Percentiles rank a stretch among this genome's conserved stretches.
Evolutionary conservation across 1,284 basidiomycete species (phyloP).

Genomic region (Tilletia indica): DNA sequence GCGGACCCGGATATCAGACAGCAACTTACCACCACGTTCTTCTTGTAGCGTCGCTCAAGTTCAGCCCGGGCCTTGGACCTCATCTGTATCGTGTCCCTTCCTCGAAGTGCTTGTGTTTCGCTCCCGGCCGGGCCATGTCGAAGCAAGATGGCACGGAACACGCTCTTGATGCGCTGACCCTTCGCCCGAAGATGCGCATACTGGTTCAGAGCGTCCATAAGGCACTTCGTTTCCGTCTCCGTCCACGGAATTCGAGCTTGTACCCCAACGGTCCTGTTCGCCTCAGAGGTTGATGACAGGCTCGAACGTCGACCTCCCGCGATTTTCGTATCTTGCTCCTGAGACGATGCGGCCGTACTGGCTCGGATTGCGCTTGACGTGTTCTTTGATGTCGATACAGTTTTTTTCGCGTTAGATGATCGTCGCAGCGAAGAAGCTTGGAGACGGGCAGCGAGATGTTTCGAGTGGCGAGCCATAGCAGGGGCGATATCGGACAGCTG

Average conservation of each 20-base stretch:
- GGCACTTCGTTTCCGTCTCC: neutral
- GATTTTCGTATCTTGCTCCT: too few relatives aligned
- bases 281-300: too few relatives aligned
- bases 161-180: constrained; percentile 22
- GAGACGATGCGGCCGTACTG: too few relatives aligned
- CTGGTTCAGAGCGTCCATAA: neutral
- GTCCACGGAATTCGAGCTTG: neutral
- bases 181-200: constrained; percentile 7
- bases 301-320: too few relatives aligned
- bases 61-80: constrained; percentile 44
- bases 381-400: too few relatives aligned
- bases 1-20: neutral
- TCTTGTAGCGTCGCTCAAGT: constrained; percentile 29
- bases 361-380: too few relatives aligned
- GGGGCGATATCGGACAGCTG: too few relatives aligned
- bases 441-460: too few relatives aligned
- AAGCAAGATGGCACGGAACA: constrained; percentile 32
- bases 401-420: too few relatives aligned
- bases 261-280: too few relatives aligned
- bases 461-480: too few relatives aligned
- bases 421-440: too few relatives aligned
- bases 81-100: constrained; percentile 45
- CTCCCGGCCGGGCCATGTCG: constrained; percentile 32
- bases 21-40: neutral
- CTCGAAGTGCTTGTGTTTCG: constrained; percentile 21